A percentile compares a stretch with the other conserved stretches of the same genome.
Conservation (phyloP, 768 basidiomycete genomes). For the Xerocomellus intermedius region DNA sequence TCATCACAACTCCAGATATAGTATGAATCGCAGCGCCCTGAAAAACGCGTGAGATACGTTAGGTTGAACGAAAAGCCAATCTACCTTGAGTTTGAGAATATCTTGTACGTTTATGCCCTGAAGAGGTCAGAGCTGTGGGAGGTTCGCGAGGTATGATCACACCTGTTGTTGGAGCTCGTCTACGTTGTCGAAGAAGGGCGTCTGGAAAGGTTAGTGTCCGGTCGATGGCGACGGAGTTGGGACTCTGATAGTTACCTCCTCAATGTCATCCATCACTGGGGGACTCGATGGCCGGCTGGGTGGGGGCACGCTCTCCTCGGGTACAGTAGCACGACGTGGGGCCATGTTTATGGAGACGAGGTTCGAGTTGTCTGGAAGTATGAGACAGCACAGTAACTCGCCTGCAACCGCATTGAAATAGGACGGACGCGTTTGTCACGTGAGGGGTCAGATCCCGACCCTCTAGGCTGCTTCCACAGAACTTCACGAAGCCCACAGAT, state of each 20-base stretch:
- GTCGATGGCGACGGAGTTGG: neutral
- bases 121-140: neutral
- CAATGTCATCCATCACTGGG: conserved; percentile 36
- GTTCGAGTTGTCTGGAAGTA: neutral
- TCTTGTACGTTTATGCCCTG: conserved; percentile 96
- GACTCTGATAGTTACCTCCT: conserved; percentile 33
- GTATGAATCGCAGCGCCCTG: conserved; percentile 82
- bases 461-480: neutral
- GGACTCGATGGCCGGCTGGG: conserved; percentile 28
- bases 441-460: conserved; percentile 2
- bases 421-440: conserved; percentile 19
- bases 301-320: conserved; percentile 27
- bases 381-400: neutral
- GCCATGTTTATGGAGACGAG: conserved; percentile 17
- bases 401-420: conserved; percentile 12
- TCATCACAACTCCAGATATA: conserved; percentile 87
- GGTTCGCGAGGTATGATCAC: conserved; percentile 18
- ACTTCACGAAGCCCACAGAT: neutral
- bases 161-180: conserved; percentile 86
- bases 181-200: conserved; percentile 70
- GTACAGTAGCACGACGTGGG: conserved; percentile 28
- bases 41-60: neutral
- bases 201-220: conserved; percentile 32
- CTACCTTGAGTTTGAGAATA: conserved; percentile 87
- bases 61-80: conserved; percentile 3